Percentiles rank a stretch among this genome's conserved stretches.
Evolutionary conservation across 176 grass and related monocot species (phyloP).

Genomic region (Aegilops speltoides): DNA sequence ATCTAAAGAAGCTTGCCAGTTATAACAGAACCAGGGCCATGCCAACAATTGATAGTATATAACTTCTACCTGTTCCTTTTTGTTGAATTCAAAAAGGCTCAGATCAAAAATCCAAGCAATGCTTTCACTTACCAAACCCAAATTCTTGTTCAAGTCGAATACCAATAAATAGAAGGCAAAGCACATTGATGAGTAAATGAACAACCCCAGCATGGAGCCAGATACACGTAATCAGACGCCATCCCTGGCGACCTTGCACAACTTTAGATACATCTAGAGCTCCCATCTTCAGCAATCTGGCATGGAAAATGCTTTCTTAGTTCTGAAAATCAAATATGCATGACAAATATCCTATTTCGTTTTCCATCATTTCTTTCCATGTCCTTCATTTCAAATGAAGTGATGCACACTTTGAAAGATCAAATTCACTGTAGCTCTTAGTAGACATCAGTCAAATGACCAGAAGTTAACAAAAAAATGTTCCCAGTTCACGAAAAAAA

Average conservation of each 20-base stretch:
- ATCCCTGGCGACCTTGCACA: slow-evolving; percentile 59
- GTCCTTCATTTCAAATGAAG: not conserved
- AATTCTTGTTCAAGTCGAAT: slow-evolving; percentile 88
- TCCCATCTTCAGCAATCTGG: slow-evolving; percentile 82
- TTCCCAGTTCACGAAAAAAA: not conserved
- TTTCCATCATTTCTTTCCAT: not conserved
- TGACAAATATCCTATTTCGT: not conserved
- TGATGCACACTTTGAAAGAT: not conserved
- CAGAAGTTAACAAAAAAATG: not conserved
- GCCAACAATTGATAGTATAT: not conserved
- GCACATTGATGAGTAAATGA: slow-evolving; percentile 80
- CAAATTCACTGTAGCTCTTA: not conserved
- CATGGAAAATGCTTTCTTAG: not conserved
- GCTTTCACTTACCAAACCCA: slow-evolving; percentile 52
- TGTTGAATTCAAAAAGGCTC: not conserved
- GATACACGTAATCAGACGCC: slow-evolving; percentile 74
- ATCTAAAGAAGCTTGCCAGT: not conserved
- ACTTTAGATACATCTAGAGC: slow-evolving; percentile 68
- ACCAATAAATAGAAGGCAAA: slow-evolving; percentile 71
- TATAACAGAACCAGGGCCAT: not conserved
- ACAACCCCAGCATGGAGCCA: slow-evolving; percentile 88
- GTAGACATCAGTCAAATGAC: not conserved
- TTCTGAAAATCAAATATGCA: not conserved
- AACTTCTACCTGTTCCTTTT: not conserved
- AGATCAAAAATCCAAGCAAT: not conserved